Percentiles rank a stretch among this genome's conserved stretches.
Conservation (phyloP, 1,139 yeast species). For the Debaryomyces coudertii region DNA sequence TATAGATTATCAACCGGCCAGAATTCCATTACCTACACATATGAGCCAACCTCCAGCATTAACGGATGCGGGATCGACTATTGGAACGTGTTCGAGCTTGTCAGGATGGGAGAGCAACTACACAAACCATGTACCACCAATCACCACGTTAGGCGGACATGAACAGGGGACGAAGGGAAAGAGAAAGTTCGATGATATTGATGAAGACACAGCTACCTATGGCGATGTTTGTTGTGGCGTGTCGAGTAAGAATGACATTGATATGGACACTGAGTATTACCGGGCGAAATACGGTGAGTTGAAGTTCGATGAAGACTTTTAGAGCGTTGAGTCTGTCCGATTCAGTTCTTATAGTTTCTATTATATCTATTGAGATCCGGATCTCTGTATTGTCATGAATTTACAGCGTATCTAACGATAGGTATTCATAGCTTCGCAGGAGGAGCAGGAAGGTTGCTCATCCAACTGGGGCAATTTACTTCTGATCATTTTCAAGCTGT, state of each 20-base stretch:
- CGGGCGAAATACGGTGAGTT: conserved; percentile 45
- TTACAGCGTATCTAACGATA: neutral
- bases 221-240: conserved; percentile 2
- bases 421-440: too few species aligned
- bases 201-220: conserved; percentile 16
- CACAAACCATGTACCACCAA: conserved; percentile 19
- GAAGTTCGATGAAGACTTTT: conserved; percentile 51
- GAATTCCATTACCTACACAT: conserved; percentile 59
- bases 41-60: conserved; percentile 44
- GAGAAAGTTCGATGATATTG: conserved; percentile 45
- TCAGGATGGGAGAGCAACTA: conserved; percentile 49
- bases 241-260: neutral
- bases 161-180: conserved; percentile 21
- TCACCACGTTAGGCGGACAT: conserved; percentile 15
- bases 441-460: too few species aligned
- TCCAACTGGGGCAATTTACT: neutral
- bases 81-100: conserved; percentile 47
- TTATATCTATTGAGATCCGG: neutral
- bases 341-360: conserved; percentile 7
- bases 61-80: conserved; percentile 43
- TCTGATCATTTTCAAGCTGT: neutral
- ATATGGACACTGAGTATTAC: conserved; percentile 22
- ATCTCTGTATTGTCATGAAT: neutral
- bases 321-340: conserved; percentile 8
- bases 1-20: conserved; percentile 14